Conservation (phyloP, 305 asterid species). For the Fraxinus baroniana region DNA sequence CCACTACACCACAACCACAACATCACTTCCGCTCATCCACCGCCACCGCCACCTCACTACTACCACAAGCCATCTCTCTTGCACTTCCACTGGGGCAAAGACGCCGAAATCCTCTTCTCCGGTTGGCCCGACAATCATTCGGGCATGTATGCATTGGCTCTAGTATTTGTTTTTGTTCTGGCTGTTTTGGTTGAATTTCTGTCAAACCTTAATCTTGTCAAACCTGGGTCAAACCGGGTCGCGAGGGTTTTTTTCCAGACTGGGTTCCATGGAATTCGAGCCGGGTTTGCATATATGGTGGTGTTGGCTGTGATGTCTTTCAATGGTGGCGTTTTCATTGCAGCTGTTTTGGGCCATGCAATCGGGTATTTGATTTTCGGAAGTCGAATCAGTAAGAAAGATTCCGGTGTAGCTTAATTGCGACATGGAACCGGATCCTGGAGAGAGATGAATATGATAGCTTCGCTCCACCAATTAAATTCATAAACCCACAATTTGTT, state of each 20-base stretch:
- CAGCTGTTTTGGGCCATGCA: conserved; percentile 72
- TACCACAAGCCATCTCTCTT: conserved; percentile 36
- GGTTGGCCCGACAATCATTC: conserved; percentile 66
- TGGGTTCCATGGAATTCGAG: conserved; percentile 61
- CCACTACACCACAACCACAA: conserved; percentile 43
- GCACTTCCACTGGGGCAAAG: conserved; percentile 62
- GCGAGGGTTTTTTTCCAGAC: conserved; percentile 49
- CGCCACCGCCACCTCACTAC: conserved; percentile 19
- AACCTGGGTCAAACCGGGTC: conserved; percentile 52
- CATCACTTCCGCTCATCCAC: conserved; percentile 31
- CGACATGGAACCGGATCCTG: neutral
- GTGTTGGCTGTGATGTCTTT: conserved; percentile 74
- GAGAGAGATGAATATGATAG: neutral
- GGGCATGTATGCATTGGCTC: conserved; percentile 65
- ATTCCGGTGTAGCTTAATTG: conserved; percentile 10
- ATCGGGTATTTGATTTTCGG: conserved; percentile 63
- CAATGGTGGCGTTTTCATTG: conserved; percentile 71
- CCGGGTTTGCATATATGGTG: conserved; percentile 75
- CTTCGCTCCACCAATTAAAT: neutral
- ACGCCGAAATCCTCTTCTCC: conserved; percentile 56
- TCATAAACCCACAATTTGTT: neutral
- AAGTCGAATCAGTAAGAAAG: conserved; percentile 41
- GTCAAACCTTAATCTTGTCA: conserved; percentile 45
- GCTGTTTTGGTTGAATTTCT: conserved; percentile 58
- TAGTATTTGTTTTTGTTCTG: conserved; percentile 42